Evolutionary conservation across 106 monocot genomes (phyloP), one percentile per base, ranked within the genome.

Genomic region (Agapanthus africanus): DNA sequence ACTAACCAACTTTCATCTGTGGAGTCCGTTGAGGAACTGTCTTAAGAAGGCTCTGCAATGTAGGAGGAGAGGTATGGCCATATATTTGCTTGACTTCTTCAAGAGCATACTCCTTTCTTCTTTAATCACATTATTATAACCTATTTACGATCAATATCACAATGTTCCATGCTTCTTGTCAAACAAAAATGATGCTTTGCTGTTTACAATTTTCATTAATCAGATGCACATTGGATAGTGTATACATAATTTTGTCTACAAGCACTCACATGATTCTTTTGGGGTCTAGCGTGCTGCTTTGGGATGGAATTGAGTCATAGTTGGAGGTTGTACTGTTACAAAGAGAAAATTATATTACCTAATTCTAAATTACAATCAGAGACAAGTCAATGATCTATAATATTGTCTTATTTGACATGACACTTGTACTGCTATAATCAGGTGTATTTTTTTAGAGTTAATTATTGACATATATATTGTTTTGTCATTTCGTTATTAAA

Each of bases 31-130:
- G 88, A 95, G 54, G 91, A 91, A 66, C 60, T 95, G 54, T 90
- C 91, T 73, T 90, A 94, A 73, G 94, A 94, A 61, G 94, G 94
- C 37, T 94, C 94, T 77, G 90, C 94, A 23, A 79, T 87, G 73
- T 83, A 90, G 54, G 87, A 90, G 42, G 85, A 90, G 70, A 90
- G 94, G 94, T 81, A 82, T 42, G 37, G 1, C 64, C 10, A 23
- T 73, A 4, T 54, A 11, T 65, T 16, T 21, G 36, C 36, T 7
- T 33, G 18, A 62, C 34, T 19, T 62, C 21, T 62, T 13, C 36
- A 62, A 62, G 27, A n/a, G 18, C 15, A 18, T 28, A 0, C n/a
- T 54, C 22, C 30, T 1, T 57, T 7, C 26, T 57, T 26, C 57
- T n/a, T n/a, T 57, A 30, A 30, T 57, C 28, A 7, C 8, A 57